These are phyloP conservation scores for Citrus glauca DNA, from an alignment of 345 rosid genomes.

Conservation along the genomic window DNA sequence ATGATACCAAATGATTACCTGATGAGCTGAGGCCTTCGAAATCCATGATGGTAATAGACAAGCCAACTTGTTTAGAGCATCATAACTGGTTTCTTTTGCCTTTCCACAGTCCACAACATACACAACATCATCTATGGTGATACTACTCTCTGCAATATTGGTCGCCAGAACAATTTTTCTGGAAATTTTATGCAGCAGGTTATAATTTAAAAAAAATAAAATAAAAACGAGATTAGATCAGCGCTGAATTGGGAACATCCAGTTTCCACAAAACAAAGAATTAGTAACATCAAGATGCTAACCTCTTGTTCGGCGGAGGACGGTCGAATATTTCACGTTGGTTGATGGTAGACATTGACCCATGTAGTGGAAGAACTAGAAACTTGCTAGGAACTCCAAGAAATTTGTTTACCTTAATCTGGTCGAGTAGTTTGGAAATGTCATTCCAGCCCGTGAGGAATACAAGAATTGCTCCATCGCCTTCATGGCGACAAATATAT, in stretches of 20 bases:
- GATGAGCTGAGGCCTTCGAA: conserved; percentile 93
- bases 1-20: conserved; percentile 45
- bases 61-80: conserved; percentile 94
- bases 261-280: neutral
- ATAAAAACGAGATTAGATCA: neutral
- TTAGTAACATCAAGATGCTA: conserved; percentile 14
- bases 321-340: conserved; percentile 88
- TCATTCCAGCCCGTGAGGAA: conserved; percentile 99
- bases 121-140: conserved; percentile 95
- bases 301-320: conserved; percentile 74
- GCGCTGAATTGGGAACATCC: neutral
- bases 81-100: conserved; percentile 97
- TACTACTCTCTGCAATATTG: conserved; percentile 97
- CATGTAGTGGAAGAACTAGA: conserved; percentile 86
- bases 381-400: conserved; percentile 80
- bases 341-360: conserved; percentile 89
- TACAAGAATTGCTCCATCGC: conserved; percentile 88
- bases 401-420: conserved; percentile 60
- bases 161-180: conserved; percentile 96
- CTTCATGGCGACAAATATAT: conserved; percentile 72
- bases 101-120: conserved; percentile 96
- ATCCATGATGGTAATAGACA: conserved; percentile 96
- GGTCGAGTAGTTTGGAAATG: conserved; percentile 79
- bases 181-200: conserved; percentile 18
- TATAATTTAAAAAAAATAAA: neutral